A percentile compares a stretch with the other conserved stretches of the same genome.
These are phyloP conservation scores for Usnea hakonensis DNA, from an alignment of 495 filamentous ascomycete genomes.

Conservation along the genomic window DNA sequence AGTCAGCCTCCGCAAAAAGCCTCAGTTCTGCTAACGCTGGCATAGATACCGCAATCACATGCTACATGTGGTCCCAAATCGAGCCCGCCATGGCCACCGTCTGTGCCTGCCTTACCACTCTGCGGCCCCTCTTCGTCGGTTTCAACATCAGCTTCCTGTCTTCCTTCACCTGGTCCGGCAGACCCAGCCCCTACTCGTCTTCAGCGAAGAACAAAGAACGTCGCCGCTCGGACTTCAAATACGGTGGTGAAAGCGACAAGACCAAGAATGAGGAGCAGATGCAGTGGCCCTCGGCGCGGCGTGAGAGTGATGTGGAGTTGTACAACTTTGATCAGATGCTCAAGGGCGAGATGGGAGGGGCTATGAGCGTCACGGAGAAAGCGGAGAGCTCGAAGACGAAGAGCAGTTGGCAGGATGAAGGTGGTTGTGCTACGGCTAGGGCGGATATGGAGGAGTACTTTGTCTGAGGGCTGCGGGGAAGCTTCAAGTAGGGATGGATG, in stretches of 20 bases:
- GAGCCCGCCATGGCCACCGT: slow-evolving; percentile 14
- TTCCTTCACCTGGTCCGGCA: background rate
- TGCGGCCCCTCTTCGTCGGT: slow-evolving; percentile 7
- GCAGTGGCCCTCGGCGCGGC: background rate
- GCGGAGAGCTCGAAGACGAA: background rate
- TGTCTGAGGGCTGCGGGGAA: too few relatives aligned
- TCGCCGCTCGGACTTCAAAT: background rate
- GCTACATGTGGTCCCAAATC: slow-evolving; percentile 6
- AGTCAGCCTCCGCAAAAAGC: background rate
- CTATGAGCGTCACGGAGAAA: background rate
- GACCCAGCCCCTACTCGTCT: background rate
- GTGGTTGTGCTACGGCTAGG: too few relatives aligned
- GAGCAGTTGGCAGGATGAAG: background rate
- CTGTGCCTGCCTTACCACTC: slow-evolving; percentile 15
- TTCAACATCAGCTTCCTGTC: background rate
- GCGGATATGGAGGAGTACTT: too few relatives aligned
- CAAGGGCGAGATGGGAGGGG: background rate
- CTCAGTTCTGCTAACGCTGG: background rate
- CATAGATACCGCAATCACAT: background rate
- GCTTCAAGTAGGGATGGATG: too few relatives aligned
- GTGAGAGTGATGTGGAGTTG: background rate
- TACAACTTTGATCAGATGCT: background rate
- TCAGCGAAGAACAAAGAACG: background rate
- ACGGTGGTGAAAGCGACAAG: background rate
- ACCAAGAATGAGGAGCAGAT: background rate